Evolutionary conservation across 768 basidiomycete genomes (phyloP).

Genomic region (Psilocybe azurescens): DNA sequence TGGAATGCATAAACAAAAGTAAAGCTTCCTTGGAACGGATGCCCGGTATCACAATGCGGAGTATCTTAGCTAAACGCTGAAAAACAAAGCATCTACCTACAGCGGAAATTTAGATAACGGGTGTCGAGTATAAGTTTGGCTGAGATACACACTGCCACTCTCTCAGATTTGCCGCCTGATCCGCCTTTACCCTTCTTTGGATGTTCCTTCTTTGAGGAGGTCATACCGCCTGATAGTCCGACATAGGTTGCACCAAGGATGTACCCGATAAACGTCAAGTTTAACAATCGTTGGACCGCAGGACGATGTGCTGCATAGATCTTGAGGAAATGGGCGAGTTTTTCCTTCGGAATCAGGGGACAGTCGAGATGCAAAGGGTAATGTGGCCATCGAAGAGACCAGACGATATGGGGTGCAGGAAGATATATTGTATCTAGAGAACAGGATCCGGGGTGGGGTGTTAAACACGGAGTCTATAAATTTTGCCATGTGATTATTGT

Average conservation of each 20-base stretch:
- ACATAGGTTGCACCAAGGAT: conserved; percentile 68
- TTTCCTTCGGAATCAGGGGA: conserved; percentile 39
- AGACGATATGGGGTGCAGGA: not conserved
- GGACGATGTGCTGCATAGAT: conserved; percentile 73
- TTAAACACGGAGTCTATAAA: conserved; percentile 2
- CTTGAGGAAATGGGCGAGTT: conserved; percentile 47
- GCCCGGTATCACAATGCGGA: conserved; percentile 89
- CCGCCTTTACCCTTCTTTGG: conserved; percentile 38
- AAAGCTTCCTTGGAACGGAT: conserved; percentile 86
- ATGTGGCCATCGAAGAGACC: conserved; percentile 32
- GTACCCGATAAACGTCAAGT: conserved; percentile 71
- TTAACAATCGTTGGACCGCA: conserved; percentile 72
- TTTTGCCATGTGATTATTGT: conserved; percentile 18
- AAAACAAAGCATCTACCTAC: conserved; percentile 92
- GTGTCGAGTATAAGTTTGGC: not conserved
- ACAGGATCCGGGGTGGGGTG: not conserved
- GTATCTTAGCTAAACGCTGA: conserved; percentile 72
- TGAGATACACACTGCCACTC: conserved; percentile 66
- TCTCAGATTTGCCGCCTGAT: conserved; percentile 47
- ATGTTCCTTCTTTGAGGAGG: conserved; percentile 25
- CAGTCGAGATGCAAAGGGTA: conserved; percentile 33
- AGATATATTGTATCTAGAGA: not conserved
- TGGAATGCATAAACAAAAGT: conserved; percentile 87
- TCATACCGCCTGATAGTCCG: conserved; percentile 50
- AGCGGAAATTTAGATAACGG: not conserved